Evolutionary conservation across 306 rosid species (phyloP), one percentile per base, ranked within the genome.

Genomic region (Citrullus amarus): DNA sequence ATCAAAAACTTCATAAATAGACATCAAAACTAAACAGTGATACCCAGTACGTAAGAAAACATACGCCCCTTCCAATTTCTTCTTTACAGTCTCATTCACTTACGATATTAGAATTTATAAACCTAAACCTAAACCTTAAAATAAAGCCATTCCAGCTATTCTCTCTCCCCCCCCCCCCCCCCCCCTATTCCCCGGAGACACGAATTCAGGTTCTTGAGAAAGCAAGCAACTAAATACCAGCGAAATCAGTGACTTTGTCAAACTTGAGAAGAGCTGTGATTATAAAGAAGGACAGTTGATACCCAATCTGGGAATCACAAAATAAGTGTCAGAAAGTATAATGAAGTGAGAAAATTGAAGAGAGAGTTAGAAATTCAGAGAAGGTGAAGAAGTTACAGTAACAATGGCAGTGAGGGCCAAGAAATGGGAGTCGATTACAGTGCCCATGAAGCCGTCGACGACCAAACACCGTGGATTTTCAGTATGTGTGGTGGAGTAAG

Each of bases 231-330:
- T 53, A 13, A 34, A 54, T 89, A 95, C 99, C 99, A 0, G 99
- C 99, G 75, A 92, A 96, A 86, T 96, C 99, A 79, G 99, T 96
- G 86, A 96, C 85, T 83, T 92, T 96, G 60, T 96, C 99, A 77
- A 96, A 91, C 84, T 87, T 91, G 83, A 96, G 91, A 72, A 96
- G 91, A 69, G 99, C 99, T 51, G 99, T 96, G 89, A 92, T 34
- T 56, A 92, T 69, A 81, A 96, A 96, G 85, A 96, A 96, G 62
- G 90, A 36, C 14, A 84, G 69, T 79, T 92, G 99, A 81, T 96
- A 96, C 3, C 80, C 92, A 80, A 91, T 79, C 99, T 96, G 90
- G 65, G 78, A 66, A 7, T 57, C 6, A 6, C 46, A 44, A 72
- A n/a, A 20, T 11, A 30, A 46, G 78, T 39, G 72, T n/a, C 7